Evolutionary conservation across 139 green algal genomes (phyloP), one percentile per base, ranked within the genome.

Genomic region (Closterium sp.): DNA sequence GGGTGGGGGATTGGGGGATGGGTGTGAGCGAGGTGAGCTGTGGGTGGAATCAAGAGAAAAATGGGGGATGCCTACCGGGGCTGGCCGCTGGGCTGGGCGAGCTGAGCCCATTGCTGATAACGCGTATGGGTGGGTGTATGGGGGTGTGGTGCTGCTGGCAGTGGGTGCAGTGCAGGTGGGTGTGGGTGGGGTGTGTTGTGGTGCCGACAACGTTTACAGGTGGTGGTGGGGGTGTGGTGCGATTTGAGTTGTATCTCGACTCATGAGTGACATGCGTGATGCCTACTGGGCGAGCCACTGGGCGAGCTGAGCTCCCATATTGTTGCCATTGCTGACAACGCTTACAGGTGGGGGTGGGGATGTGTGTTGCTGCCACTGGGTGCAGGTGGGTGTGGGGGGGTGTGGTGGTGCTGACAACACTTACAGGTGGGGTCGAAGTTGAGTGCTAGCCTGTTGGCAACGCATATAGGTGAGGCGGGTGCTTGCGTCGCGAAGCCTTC

Each of bases 51-150:
- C 5, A 95, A 96, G 31, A 30, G 92, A 0, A 92, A 95, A 34
- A 98, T 98, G 96, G 97, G 97, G 96, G 95, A 95, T 3, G 94
- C 97, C 90, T 98, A 98, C 93, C 89, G 92, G 32, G 98, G 96
- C 2, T 91, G 93, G 11, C 93, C 95, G 13, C 92, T 99, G n/a
- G n/a, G n/a, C n/a, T n/a, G n/a, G 88, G 88, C 32, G 88, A 91
- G 38, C 29, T 91, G 3, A 85, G 29, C 29, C 88, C 29, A 32
- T 91, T 1, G 88, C 88, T 89, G 88, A 91, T 85, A 89, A 32
- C 10, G 88, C 88, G 6, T 89, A 90, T 19, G 5, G 7, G 85
- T 62, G 45, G 11, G 45, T 0, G n/a, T n/a, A n/a, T 70, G 45
- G 9, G 45, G 45, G 45, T 70, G 45, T 2, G 11, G 32, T 38